Percentiles rank a stretch among this genome's conserved stretches.
Conservation (phyloP, 257 asterid species). For the Petrea volubilis region DNA sequence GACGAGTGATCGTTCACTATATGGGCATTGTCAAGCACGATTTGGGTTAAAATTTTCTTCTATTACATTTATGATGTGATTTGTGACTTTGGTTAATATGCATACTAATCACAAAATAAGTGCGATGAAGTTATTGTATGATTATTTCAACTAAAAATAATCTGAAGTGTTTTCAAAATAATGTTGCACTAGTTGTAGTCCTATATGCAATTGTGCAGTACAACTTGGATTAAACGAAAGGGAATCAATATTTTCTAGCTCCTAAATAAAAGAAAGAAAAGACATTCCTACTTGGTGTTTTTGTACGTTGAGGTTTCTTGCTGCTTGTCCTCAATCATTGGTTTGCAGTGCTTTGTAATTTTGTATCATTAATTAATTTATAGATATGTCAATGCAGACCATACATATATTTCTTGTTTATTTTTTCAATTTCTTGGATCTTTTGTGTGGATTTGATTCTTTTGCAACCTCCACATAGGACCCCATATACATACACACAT, state of each 20-base stretch:
- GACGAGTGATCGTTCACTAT: too few species aligned
- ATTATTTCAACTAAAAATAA: too few species aligned
- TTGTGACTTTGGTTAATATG: too few species aligned
- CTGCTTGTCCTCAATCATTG: slow-evolving; percentile 41
- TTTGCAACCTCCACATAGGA: slow-evolving; percentile 32
- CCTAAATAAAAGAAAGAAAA: not conserved
- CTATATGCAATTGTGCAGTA: not conserved
- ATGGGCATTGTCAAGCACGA: too few species aligned
- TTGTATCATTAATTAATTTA: not conserved
- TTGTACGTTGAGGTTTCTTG: slow-evolving; percentile 20
- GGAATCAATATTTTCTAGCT: slow-evolving; percentile 21
- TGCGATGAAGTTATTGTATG: too few species aligned
- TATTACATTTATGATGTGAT: too few species aligned
- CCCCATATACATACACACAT: slow-evolving; percentile 25
- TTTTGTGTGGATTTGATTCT: slow-evolving; percentile 37
- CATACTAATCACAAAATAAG: too few species aligned
- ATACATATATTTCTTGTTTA: not conserved
- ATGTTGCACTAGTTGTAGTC: too few species aligned
- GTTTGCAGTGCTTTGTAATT: slow-evolving; percentile 13
- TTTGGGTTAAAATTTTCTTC: too few species aligned
- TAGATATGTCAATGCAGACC: not conserved
- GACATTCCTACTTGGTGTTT: not conserved
- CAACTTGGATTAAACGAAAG: not conserved
- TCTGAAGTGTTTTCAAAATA: too few species aligned
- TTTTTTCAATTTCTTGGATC: not conserved